A percentile compares a stretch with the other conserved stretches of the same genome.
These are phyloP conservation scores for Carnegiea gigantea DNA, from an alignment of 179 eudicot genomes.

Conservation along the genomic window DNA sequence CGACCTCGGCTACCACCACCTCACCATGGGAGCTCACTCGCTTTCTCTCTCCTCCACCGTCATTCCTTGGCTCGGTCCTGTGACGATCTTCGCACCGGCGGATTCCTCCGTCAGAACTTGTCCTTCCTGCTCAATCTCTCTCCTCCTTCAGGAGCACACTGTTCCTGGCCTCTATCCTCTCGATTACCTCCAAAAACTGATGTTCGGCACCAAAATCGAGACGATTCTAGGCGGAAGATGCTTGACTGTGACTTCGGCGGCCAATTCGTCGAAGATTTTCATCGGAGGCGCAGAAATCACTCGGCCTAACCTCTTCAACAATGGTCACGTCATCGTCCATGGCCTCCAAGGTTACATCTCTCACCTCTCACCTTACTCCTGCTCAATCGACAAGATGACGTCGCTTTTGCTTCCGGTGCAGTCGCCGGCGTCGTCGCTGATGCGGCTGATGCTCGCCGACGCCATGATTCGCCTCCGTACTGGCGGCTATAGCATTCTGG, in stretches of 20 bases:
- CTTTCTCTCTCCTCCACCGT: constrained; percentile 32
- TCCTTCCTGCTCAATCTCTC: constrained; percentile 47
- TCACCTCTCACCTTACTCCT: constrained; percentile 74
- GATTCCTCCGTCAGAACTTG: constrained; percentile 55
- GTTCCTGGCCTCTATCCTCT: constrained; percentile 48
- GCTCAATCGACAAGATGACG: constrained; percentile 53
- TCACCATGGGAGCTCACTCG: constrained; percentile 33
- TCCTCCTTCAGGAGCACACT: constrained; percentile 55
- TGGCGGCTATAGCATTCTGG: constrained; percentile 53
- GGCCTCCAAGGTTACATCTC: constrained; percentile 68
- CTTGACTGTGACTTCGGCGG: constrained; percentile 45
- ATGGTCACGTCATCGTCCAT: constrained; percentile 53
- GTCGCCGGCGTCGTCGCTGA: constrained; percentile 31
- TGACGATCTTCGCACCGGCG: constrained; percentile 56
- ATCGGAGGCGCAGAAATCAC: constrained; percentile 59
- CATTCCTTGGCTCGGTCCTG: constrained; percentile 34
- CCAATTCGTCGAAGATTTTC: constrained; percentile 37
- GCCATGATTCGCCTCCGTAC: constrained; percentile 60
- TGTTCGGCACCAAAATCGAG: constrained; percentile 55
- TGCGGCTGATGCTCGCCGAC: constrained; percentile 57
- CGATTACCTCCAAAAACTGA: constrained; percentile 39
- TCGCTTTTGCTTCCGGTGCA: constrained; percentile 47
- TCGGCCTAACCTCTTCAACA: constrained; percentile 48
- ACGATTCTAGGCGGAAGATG: constrained; percentile 52
- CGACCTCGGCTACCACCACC: constrained; percentile 44